Conservation (phyloP, 768 basidiomycete species). For the Termitomyces sp. region DNA sequence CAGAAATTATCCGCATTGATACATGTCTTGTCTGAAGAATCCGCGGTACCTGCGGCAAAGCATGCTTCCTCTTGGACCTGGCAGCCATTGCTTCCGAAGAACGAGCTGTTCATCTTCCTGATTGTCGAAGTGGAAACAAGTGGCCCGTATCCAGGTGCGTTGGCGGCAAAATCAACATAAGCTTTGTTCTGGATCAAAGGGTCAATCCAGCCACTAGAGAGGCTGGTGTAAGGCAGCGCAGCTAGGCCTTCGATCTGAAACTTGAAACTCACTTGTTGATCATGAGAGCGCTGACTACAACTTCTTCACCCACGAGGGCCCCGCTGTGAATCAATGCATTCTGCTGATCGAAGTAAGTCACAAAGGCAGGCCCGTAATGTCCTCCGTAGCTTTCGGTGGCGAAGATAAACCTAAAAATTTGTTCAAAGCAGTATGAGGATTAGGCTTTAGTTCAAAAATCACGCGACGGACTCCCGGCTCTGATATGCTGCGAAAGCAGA, state of each 20-base stretch:
- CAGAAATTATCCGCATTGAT: conserved; percentile 49
- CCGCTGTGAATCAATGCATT: conserved; percentile 47
- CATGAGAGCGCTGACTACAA: conserved; percentile 58
- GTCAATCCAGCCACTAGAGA: conserved; percentile 58
- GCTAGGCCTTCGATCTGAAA: too few relatives aligned
- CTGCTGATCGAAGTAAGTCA: conserved; percentile 61
- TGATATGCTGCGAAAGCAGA: conserved; percentile 45
- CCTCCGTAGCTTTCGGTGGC: conserved; percentile 69
- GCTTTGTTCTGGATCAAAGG: conserved; percentile 61
- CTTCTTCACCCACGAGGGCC: conserved; percentile 40
- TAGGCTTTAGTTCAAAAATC: not conserved
- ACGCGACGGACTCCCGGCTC: conserved; percentile 43
- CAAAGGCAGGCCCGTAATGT: conserved; percentile 63
- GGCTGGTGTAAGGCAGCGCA: not conserved
- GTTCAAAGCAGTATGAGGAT: not conserved
- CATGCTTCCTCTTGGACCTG: conserved; percentile 52
- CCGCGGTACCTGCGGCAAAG: conserved; percentile 46
- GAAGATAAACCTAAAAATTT: conserved; percentile 47
- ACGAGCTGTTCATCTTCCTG: conserved; percentile 42
- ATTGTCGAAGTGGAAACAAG: conserved; percentile 47
- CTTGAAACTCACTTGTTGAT: conserved; percentile 61
- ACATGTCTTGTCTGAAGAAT: conserved; percentile 48
- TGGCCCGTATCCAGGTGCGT: conserved; percentile 67
- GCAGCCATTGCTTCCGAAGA: conserved; percentile 47
- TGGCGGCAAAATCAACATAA: conserved; percentile 53